Conservation (phyloP, 176 grass and related monocot species). For the Zea luxurians region DNA sequence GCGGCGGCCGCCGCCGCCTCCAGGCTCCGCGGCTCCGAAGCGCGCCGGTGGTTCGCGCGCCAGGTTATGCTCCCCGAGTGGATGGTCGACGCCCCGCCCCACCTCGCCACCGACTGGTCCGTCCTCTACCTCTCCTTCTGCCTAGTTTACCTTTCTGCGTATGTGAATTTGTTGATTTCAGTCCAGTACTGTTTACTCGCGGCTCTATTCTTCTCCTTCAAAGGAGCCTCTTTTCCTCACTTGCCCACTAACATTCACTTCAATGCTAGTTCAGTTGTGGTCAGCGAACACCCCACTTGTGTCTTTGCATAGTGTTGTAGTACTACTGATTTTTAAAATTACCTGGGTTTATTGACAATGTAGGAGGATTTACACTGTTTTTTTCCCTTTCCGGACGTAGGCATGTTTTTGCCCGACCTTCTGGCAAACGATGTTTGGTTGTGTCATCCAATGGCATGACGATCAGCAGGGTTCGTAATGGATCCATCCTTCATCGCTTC, state of each 20-base stretch:
- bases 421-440: slow-evolving; percentile 80
- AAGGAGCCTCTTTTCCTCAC: not conserved
- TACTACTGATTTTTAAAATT: not conserved
- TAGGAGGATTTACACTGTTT: not conserved
- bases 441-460: slow-evolving; percentile 79
- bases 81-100: slow-evolving; percentile 87
- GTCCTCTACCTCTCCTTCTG: not conserved
- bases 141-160: not conserved
- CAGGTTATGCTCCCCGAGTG: slow-evolving; percentile 97
- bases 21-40: slow-evolving; percentile 65
- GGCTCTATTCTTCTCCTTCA: not conserved
- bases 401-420: slow-evolving; percentile 83
- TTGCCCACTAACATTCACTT: not conserved
- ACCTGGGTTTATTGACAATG: not conserved
- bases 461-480: slow-evolving; percentile 76
- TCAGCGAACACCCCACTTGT: not conserved
- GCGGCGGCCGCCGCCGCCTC: slow-evolving; percentile 40
- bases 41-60: slow-evolving; percentile 71
- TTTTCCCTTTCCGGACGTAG: slow-evolving; percentile 42
- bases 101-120: slow-evolving; percentile 73
- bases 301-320: not conserved
- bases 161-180: not conserved
- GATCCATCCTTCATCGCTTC: slow-evolving; percentile 83
- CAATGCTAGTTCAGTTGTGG: not conserved
- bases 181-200: not conserved